phyloP scores from a whole-genome alignment of 2,329 filamentous ascomycete species.

The Mollisia scopiformis region DNA sequence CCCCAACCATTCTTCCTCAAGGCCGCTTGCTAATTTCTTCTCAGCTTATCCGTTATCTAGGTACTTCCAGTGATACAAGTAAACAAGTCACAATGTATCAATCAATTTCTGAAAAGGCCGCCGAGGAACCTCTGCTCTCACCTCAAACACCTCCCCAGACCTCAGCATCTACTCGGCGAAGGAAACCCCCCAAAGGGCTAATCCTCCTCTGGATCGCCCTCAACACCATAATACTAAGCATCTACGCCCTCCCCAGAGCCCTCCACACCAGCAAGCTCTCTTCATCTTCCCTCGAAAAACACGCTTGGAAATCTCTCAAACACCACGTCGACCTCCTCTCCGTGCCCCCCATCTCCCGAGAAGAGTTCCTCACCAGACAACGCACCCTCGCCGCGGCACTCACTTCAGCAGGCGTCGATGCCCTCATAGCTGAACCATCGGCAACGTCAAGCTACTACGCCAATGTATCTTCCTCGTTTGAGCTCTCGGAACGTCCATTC shows the following conservation, averaged over 20 bases:
- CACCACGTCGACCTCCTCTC: constrained; percentile 24
- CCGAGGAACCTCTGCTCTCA: not conserved
- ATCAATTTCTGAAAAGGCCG: not conserved
- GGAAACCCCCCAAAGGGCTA: not conserved
- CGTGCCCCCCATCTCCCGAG: constrained; percentile 22
- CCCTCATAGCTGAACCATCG: constrained; percentile 64
- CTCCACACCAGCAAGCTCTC: not conserved
- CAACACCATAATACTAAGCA: not conserved
- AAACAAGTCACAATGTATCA: not conserved
- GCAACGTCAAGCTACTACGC: constrained; percentile 66
- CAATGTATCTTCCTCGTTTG: constrained; percentile 60
- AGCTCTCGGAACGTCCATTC: constrained; percentile 65
- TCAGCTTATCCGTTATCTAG: too few relatives aligned
- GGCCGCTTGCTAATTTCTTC: too few relatives aligned
- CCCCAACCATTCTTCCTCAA: too few relatives aligned
- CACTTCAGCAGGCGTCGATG: constrained; percentile 45
- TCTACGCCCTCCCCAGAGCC: not conserved
- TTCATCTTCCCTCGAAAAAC: not conserved
- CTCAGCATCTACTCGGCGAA: not conserved
- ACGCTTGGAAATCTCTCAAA: constrained; percentile 24
- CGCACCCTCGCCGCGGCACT: constrained; percentile 23
- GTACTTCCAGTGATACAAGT: too few relatives aligned
- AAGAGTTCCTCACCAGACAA: constrained; percentile 29
- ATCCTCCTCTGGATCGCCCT: not conserved
- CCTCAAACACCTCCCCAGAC: not conserved